These are phyloP conservation scores for Theobroma grandiflorum DNA, from an alignment of 441 rosid species.

Conservation along the genomic window DNA sequence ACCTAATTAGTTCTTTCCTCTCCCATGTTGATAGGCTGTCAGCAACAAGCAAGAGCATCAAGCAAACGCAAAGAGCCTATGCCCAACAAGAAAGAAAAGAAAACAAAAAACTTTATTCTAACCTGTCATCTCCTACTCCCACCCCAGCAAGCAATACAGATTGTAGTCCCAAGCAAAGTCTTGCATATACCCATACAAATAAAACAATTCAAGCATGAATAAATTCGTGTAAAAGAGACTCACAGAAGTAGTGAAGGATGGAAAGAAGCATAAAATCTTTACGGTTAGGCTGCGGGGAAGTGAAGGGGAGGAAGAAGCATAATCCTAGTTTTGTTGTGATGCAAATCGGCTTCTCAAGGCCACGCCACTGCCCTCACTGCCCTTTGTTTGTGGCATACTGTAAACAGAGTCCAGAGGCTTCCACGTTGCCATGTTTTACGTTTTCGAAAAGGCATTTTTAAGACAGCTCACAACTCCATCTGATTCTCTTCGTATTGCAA, in stretches of 20 bases:
- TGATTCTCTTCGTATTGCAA: too few species aligned
- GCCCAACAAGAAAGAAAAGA: too few species aligned
- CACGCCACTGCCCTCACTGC: neutral
- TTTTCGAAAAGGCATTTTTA: too few species aligned
- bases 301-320: neutral
- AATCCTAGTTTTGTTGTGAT: neutral
- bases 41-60: slow-evolving; percentile 3
- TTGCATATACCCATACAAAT: neutral
- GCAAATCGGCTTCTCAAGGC: neutral
- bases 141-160: too few species aligned
- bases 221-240: neutral
- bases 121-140: too few species aligned
- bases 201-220: neutral
- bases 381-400: neutral
- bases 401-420: too few species aligned
- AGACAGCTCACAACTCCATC: too few species aligned
- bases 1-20: neutral
- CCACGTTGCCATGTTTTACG: too few species aligned
- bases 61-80: neutral
- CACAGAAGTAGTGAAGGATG: neutral
- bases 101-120: too few species aligned
- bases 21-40: slow-evolving; percentile 5
- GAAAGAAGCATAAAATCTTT: neutral
- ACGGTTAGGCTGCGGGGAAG: too few species aligned
- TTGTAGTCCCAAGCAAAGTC: neutral